Conservation (phyloP, 2,329 filamentous ascomycete species). For the Nannizzia gypsea region DNA sequence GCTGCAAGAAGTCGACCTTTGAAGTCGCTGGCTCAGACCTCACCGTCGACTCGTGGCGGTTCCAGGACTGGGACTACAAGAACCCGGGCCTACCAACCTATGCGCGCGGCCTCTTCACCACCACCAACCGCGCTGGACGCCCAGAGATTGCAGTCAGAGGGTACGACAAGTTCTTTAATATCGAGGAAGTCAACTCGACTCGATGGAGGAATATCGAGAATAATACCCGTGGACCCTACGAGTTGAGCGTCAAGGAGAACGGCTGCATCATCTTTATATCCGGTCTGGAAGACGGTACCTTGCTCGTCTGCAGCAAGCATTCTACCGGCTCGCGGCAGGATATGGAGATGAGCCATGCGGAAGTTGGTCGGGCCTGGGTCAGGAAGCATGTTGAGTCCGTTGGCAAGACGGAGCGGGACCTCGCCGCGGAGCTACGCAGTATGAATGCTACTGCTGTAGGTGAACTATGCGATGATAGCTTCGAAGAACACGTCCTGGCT, state of each 20-base stretch:
- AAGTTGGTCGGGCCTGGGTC: slow-evolving; percentile 69
- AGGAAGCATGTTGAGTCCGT: slow-evolving; percentile 65
- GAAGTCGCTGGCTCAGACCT: slow-evolving; percentile 54
- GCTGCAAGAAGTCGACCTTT: slow-evolving; percentile 72
- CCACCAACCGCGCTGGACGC: slow-evolving; percentile 49
- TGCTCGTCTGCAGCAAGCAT: slow-evolving; percentile 98
- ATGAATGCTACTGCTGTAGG: slow-evolving; percentile 92
- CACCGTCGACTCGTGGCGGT: slow-evolving; percentile 77
- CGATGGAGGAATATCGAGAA: slow-evolving; percentile 67
- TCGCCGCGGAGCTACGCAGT: slow-evolving; percentile 61
- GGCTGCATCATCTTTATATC: slow-evolving; percentile 99
- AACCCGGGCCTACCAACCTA: slow-evolving; percentile 74
- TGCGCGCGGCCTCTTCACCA: slow-evolving; percentile 89
- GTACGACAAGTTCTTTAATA: slow-evolving; percentile 99
- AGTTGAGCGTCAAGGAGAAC: slow-evolving; percentile 94
- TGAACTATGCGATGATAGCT: slow-evolving; percentile 88
- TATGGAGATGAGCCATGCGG: slow-evolving; percentile 64
- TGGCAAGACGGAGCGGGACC: slow-evolving; percentile 65
- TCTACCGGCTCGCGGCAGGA: slow-evolving; percentile 75
- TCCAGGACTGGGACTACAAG: slow-evolving; percentile 96
- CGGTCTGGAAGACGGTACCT: slow-evolving; percentile 73
- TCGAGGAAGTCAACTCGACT: slow-evolving; percentile 68
- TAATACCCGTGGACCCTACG: slow-evolving; percentile 76
- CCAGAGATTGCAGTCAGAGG: slow-evolving; percentile 75
- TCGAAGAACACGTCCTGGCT: slow-evolving; percentile 92